phyloP scores from a whole-genome alignment of 805 yeast genomes.

The Ogataea paraovalis region DNA sequence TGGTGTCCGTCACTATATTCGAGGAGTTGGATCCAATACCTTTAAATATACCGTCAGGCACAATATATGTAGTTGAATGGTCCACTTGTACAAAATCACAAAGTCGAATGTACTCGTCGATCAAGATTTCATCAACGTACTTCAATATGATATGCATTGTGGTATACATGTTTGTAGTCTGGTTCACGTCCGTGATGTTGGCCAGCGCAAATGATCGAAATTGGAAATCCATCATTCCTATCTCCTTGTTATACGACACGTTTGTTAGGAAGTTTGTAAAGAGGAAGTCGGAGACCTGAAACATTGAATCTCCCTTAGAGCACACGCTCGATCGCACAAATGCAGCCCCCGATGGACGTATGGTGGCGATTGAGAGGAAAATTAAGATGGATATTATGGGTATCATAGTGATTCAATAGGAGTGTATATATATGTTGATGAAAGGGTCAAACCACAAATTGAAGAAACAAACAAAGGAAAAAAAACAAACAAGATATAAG shows the following conservation, averaged over 20 bases:
- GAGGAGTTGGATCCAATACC: slow-evolving; percentile 6
- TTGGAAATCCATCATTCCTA: slow-evolving; percentile 13
- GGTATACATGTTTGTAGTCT: slow-evolving; percentile 43
- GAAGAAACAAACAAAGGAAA: background rate
- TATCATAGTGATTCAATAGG: background rate
- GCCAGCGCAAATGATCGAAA: slow-evolving; percentile 17
- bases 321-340: slow-evolving; percentile 14
- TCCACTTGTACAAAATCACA: slow-evolving; percentile 34
- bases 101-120: slow-evolving; percentile 38
- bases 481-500: background rate
- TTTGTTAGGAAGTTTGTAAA: slow-evolving; percentile 19
- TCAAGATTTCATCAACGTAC: slow-evolving; percentile 40
- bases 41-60: slow-evolving; percentile 14
- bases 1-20: background rate
- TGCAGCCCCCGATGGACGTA: slow-evolving; percentile 6
- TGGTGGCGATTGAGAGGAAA: background rate
- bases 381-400: background rate
- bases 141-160: slow-evolving; percentile 43
- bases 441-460: background rate
- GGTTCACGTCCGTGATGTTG: slow-evolving; percentile 40
- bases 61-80: slow-evolving; percentile 11
- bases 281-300: background rate
- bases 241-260: slow-evolving; percentile 14
- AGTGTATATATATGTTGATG: too few species aligned
- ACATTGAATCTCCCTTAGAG: background rate